Evolutionary conservation across 495 filamentous ascomycete genomes (phyloP).

Genomic region (Hyaloscypha hepaticicola): DNA sequence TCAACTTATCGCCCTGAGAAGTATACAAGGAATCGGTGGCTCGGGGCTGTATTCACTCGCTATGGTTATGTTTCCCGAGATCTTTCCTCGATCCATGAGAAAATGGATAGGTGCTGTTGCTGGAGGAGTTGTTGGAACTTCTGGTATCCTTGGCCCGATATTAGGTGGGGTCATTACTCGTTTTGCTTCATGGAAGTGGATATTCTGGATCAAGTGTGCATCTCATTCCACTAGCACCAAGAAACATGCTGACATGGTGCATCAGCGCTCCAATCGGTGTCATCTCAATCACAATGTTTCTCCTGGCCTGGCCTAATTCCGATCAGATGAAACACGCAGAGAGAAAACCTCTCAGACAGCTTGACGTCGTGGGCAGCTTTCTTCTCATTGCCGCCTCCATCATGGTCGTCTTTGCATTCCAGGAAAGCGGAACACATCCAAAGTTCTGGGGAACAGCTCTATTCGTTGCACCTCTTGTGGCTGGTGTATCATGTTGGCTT

Average conservation of each 20-base stretch:
- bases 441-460: slow-evolving; percentile 46
- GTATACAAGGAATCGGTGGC: slow-evolving; percentile 43
- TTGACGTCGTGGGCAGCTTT: slow-evolving; percentile 59
- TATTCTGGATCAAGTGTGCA: slow-evolving; percentile 50
- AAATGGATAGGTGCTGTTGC: slow-evolving; percentile 37
- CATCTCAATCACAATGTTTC: slow-evolving; percentile 19
- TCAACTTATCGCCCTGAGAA: slow-evolving; percentile 43
- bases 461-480: slow-evolving; percentile 42
- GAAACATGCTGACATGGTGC: slow-evolving; percentile 21
- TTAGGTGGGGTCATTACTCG: slow-evolving; percentile 44
- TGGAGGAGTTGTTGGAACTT: slow-evolving; percentile 34
- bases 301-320: slow-evolving; percentile 24
- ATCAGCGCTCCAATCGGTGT: slow-evolving; percentile 21
- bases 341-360: slow-evolving; percentile 34
- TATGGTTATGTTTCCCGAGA: slow-evolving; percentile 48
- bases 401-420: slow-evolving; percentile 56
- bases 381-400: slow-evolving; percentile 54
- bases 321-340: slow-evolving; percentile 11
- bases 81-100: slow-evolving; percentile 39
- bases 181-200: slow-evolving; percentile 47
- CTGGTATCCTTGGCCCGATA: slow-evolving; percentile 42
- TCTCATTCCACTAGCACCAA: slow-evolving; percentile 35
- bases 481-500: slow-evolving; percentile 47
- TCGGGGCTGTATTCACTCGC: slow-evolving; percentile 46
- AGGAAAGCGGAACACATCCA: slow-evolving; percentile 51